These are phyloP conservation scores for Phaeosphaeriaceae sp. DNA, from an alignment of 2,329 filamentous ascomycete genomes.

Conservation along the genomic window DNA sequence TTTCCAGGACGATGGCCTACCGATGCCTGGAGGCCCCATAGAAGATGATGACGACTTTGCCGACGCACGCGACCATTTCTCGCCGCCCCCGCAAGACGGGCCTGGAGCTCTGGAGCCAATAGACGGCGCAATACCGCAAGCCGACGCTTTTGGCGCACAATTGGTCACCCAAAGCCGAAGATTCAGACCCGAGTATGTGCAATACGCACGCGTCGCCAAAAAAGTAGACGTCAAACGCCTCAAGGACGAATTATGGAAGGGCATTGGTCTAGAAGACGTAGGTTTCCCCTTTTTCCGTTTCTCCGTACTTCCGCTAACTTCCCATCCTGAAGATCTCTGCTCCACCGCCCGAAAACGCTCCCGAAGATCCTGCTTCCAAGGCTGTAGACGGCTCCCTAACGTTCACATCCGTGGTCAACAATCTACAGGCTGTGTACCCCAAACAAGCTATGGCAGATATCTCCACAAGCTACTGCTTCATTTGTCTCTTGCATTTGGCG, in stretches of 20 bases:
- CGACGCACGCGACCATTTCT: conserved; percentile 80
- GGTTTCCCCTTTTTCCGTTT: conserved; percentile 11
- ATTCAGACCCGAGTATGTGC: conserved; percentile 68
- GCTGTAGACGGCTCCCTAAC: conserved; percentile 67
- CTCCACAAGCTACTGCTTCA: conserved; percentile 91
- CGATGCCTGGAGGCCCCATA: conserved; percentile 67
- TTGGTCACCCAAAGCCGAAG: conserved; percentile 67
- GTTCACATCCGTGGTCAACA: conserved; percentile 93
- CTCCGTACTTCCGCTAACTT: conserved; percentile 6
- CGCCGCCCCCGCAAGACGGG: conserved; percentile 64
- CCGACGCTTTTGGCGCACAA: conserved; percentile 66
- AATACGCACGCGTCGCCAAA: conserved; percentile 70
- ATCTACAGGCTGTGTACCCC: conserved; percentile 83
- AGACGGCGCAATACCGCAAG: conserved; percentile 60
- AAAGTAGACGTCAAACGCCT: conserved; percentile 69
- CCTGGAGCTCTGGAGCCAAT: conserved; percentile 38
- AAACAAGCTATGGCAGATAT: conserved; percentile 90
- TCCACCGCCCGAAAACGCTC: conserved; percentile 24
- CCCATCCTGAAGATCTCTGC: conserved; percentile 24
- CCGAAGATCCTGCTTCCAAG: conserved; percentile 41
- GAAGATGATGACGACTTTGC: conserved; percentile 75
- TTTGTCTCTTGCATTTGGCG: conserved; percentile 86
- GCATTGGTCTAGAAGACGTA: conserved; percentile 60
- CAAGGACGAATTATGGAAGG: conserved; percentile 70
- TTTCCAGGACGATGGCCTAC: conserved; percentile 86